Evolutionary conservation across 192 early-diverging fungal genomes (phyloP), one percentile per base, ranked within the genome.

Genomic region (Backusella luteola): DNA sequence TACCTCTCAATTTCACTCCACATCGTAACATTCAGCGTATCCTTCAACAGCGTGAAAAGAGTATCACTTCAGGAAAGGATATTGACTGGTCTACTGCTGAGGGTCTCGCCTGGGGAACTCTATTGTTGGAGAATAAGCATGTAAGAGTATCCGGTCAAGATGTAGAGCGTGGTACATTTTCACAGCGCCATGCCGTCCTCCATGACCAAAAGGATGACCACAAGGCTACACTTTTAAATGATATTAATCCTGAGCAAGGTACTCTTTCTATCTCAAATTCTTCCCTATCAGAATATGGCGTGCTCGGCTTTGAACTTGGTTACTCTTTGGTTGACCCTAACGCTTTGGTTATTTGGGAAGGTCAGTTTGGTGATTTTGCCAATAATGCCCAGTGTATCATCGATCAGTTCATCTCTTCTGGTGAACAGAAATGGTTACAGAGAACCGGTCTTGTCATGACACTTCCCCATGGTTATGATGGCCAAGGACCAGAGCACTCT

Each of bases 101-200:
- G 86, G 85, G 92, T 42, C 88, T 99, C 80, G 94, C 97, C 1
- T 97, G 95, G 80, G 97, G 96, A 32, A 86, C 93, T 4, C 90
- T 99, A 70, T 89, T 99, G 67, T 80, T 94, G 15, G 96, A 98
- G 80, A 93, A 94, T 75, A 93, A 94, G 80, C 96, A 97, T 79
- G 92, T 97, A 66, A 91, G 96, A 73, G 86, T 99, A 49, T 92
- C 93, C 67, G 97, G 97, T 59, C 97, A 99, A 88, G 97, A 99
- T 89, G 93, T 94, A 71, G 97, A 99, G 87, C 94, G 97, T 82
- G 97, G 97, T 66, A 99, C 97, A n/a, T 99, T 99, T 87, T 99
- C 97, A 66, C 97, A 99, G 80, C 94, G 97, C 68, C 97, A 99
- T 82, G 93, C 97, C 9, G 91, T 99, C 38, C 86, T 99, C 79